Conservation (phyloP, 345 rosid species). For the Toxicodendron radicans region DNA sequence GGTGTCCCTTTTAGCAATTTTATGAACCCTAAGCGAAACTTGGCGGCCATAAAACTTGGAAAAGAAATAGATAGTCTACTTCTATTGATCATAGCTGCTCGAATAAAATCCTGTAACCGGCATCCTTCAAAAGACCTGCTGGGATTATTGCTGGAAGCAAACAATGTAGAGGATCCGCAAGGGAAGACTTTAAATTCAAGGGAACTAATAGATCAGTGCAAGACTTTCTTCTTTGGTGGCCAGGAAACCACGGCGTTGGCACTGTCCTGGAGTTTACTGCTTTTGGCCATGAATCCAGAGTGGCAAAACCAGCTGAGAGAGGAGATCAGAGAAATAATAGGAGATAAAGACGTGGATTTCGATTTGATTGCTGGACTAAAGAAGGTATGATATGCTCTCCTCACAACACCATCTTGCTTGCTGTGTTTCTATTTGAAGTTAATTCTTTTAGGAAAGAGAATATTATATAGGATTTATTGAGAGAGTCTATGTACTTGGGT, state of each 20-base stretch:
- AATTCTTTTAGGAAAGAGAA: neutral
- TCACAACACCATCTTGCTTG: neutral
- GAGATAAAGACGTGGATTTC: constrained; percentile 60
- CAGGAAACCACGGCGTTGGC: constrained; percentile 86
- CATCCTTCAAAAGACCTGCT: constrained; percentile 47
- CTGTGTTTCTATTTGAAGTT: neutral
- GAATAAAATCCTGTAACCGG: constrained; percentile 30
- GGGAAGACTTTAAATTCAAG: constrained; percentile 51
- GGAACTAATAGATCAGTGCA: constrained; percentile 87
- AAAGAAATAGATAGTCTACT: constrained; percentile 72
- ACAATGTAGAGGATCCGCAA: constrained; percentile 27
- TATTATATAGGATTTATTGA: neutral
- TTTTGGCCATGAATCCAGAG: constrained; percentile 66
- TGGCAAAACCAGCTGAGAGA: constrained; percentile 80
- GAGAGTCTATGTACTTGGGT: no score
- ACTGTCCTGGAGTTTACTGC: constrained; percentile 81
- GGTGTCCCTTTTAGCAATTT: constrained; percentile 77
- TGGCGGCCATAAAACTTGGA: constrained; percentile 58
- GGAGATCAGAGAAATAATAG: constrained; percentile 67
- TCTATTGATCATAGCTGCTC: constrained; percentile 47
- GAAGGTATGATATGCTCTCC: constrained; percentile 56
- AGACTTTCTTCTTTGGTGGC: constrained; percentile 93
- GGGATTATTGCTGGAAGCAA: constrained; percentile 53
- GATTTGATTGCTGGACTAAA: constrained; percentile 66
- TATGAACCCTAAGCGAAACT: constrained; percentile 49